A percentile compares a stretch with the other conserved stretches of the same genome.
phyloP scores from a whole-genome alignment of 768 basidiomycete species.

The Rhizopogon sp. region DNA sequence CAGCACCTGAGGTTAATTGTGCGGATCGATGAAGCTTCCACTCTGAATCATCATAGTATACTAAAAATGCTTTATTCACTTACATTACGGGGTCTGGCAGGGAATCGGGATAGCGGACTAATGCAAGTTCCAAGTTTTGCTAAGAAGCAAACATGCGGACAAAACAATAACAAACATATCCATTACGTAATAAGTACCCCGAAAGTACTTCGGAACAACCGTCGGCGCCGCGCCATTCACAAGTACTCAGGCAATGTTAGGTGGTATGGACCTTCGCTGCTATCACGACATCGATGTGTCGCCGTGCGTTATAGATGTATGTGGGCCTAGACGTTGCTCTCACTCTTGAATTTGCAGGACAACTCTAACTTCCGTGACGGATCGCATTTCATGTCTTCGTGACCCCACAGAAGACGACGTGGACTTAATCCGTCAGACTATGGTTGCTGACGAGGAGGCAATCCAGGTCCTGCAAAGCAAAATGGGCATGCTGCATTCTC shows the following conservation, averaged over 20 bases:
- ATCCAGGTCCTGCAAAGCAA: constrained; percentile 37
- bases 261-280: not conserved
- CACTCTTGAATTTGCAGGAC: not conserved
- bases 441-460: constrained; percentile 34
- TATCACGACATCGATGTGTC: not conserved
- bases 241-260: not conserved
- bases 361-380: constrained; percentile 5
- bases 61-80: constrained; percentile 9
- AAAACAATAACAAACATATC: not conserved
- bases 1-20: constrained; percentile 30
- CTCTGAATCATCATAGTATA: constrained; percentile 79
- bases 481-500: constrained; percentile 35
- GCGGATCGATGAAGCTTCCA: constrained; percentile 82
- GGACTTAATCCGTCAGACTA: constrained; percentile 12
- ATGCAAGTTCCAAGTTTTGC: no score
- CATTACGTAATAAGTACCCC: not conserved
- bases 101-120: no score
- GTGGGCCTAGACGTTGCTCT: not conserved
- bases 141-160: no score
- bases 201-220: no score
- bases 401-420: constrained; percentile 17
- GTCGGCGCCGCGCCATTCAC: not conserved
- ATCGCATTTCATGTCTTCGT: constrained; percentile 13
- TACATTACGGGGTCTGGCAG: constrained; percentile 8
- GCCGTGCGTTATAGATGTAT: not conserved